phyloP scores from a whole-genome alignment of 371 early-diverging fungal genomes.

The Apophysomyces ossiformis region DNA sequence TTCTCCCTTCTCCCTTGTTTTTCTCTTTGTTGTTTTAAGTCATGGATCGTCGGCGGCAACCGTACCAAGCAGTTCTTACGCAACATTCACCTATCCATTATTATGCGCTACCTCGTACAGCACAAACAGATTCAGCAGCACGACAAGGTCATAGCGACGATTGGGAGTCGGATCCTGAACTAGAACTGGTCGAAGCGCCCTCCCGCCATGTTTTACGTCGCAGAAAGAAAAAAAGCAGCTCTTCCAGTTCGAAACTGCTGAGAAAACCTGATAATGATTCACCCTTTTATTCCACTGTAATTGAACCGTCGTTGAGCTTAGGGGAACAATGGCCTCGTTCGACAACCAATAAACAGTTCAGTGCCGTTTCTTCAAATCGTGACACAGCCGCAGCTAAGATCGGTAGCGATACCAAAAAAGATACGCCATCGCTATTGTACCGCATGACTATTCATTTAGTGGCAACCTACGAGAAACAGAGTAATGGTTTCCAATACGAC shows the following conservation, averaged over 20 bases:
- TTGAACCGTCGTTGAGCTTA: conserved; percentile 37
- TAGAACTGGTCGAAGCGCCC: conserved; percentile 30
- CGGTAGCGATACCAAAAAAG: background rate
- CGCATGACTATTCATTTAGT: conserved; percentile 64
- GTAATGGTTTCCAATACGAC: conserved; percentile 77
- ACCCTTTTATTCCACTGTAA: conserved; percentile 34
- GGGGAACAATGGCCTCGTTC: conserved; percentile 42
- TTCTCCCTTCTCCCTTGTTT: conserved; percentile 8
- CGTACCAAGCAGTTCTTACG: background rate
- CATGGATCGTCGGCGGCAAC: background rate
- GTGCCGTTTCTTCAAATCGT: background rate
- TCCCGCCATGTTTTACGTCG: conserved; percentile 7
- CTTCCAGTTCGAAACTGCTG: background rate
- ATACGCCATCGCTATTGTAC: background rate
- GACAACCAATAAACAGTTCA: conserved; percentile 4
- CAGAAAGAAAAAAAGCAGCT: background rate
- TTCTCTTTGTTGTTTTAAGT: conserved; percentile 1
- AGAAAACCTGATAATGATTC: conserved; percentile 3
- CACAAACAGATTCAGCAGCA: background rate
- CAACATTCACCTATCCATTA: background rate
- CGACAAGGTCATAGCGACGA: conserved; percentile 7
- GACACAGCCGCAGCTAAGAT: conserved; percentile 7
- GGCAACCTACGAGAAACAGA: conserved; percentile 72
- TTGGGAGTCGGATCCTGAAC: conserved; percentile 44
- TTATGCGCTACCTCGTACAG: background rate